Base-by-base conservation (phyloP, 768 basidiomycete genomes). In the Infundibulicybe gibba region DNA sequence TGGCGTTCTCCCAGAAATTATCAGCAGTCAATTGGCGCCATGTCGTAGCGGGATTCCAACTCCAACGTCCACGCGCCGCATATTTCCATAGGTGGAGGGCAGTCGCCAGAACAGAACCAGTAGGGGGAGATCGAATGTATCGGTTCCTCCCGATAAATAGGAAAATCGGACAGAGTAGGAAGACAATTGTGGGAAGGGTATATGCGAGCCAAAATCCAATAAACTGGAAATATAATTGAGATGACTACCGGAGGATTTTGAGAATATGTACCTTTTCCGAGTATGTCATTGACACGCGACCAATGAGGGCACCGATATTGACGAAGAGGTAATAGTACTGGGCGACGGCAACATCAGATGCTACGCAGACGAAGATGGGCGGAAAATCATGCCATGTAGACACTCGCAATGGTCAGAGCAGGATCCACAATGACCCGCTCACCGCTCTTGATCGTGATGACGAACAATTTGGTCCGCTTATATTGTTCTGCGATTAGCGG, bases 401-500 rank as follows among this genome's bases (percentile, higher is more conserved):
- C 79, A 43, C 85, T 73, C 2, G 82, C 71, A 3, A 81, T 73
- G 0, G 89, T 91, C 56, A 83, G 52, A 2, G 67, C 61, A 1
- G 88, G 90, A 55, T 91, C 88, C 20, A 90, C 77, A 50, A 90
- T 81, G 39, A 91, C 86, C 16, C 79, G 69, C 57, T 89, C 85
- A 17, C 88, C 88, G 32, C 48, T 63, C 40, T 66, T 71, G 1
- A 70, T 76, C 6, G 69, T 74, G 5, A 56, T 33, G 30, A 86
- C 65, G 59, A 82, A 85, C 11, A 73, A 68, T 51, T 71, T 72
- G 10, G 75, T 79, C 41, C 73, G 67, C 47, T 66, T 71, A 57
- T 85, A 84, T 57, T 90, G 88, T 61, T 90, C 88, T 5, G 88
- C 88, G 30, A 90, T 73, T 51, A 91, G 69, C 5, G 87, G 87